Percentiles rank a stretch among this genome's conserved stretches.
Evolutionary conservation across 78 protist species (phyloP).

Genomic region (Protostelium mycophagum): DNA sequence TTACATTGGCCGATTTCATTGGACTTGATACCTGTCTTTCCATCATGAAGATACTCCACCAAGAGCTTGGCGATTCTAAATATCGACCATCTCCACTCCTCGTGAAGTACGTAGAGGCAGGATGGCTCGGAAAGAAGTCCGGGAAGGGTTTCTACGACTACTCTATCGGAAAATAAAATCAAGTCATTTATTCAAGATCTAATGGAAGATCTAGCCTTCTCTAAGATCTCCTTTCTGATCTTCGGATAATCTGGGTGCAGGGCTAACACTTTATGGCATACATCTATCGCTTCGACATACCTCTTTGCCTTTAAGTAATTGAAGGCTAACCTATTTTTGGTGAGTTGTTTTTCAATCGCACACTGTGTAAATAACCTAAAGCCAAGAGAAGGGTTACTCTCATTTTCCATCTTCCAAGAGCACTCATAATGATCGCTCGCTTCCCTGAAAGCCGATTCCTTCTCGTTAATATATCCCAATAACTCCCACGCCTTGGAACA

Average conservation of each 20-base stretch:
- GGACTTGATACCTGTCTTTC: slow-evolving; percentile 86
- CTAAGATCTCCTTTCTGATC: slow-evolving; percentile 65
- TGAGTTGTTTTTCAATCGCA: background rate
- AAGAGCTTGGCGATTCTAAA: slow-evolving; percentile 74
- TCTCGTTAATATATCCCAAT: slow-evolving; percentile 68
- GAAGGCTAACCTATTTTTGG: background rate
- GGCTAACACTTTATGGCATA: slow-evolving; percentile 65
- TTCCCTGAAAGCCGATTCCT: slow-evolving; percentile 52
- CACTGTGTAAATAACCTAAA: slow-evolving; percentile 38
- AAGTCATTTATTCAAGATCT: slow-evolving; percentile 2
- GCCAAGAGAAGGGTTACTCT: slow-evolving; percentile 48
- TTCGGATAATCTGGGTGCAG: slow-evolving; percentile 40
- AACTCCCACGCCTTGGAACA: slow-evolving; percentile 67
- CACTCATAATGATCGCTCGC: slow-evolving; percentile 64
- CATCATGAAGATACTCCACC: slow-evolving; percentile 60
- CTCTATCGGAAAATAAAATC: too few species aligned
- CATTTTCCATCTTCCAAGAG: slow-evolving; percentile 62
- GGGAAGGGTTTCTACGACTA: slow-evolving; percentile 72
- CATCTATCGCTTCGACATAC: slow-evolving; percentile 70
- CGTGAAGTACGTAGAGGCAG: slow-evolving; percentile 81
- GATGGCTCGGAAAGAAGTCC: slow-evolving; percentile 76
- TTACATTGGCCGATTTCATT: slow-evolving; percentile 84
- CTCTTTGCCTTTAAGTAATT: slow-evolving; percentile 58
- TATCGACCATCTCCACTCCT: slow-evolving; percentile 78
- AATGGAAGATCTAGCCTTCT: slow-evolving; percentile 33